These are phyloP conservation scores for Marasmius oreades DNA, from an alignment of 1,284 basidiomycete species.

Conservation along the genomic window DNA sequence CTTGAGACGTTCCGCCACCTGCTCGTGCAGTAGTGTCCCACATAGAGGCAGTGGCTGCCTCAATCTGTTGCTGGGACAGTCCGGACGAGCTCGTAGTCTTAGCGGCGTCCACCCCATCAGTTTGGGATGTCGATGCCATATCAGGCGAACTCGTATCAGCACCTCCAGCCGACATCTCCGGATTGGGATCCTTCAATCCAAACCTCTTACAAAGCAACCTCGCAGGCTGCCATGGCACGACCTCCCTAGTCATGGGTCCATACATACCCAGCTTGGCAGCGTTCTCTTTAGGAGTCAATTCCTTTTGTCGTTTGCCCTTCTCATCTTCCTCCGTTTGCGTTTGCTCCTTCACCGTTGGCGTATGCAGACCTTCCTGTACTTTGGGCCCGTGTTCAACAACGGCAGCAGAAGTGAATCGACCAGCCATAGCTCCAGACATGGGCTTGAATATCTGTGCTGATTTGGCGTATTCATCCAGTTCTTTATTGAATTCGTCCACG, in stretches of 20 bases:
- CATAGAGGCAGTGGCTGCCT: conserved; percentile 6
- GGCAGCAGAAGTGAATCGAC: conserved; percentile 81
- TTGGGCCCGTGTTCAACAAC: conserved; percentile 62
- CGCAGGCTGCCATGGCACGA: conserved; percentile 74
- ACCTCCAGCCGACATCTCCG: conserved; percentile 19
- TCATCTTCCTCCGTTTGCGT: conserved; percentile 44
- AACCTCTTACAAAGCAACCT: conserved; percentile 92
- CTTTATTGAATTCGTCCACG: conserved; percentile 72
- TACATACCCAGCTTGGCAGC: conserved; percentile 88
- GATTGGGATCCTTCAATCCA: conserved; percentile 83
- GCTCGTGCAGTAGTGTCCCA: conserved; percentile 15
- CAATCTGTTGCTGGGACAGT: conserved; percentile 14
- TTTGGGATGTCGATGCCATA: background rate
- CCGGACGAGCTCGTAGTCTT: conserved; percentile 20
- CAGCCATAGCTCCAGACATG: conserved; percentile 89
- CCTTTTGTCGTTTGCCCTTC: conserved; percentile 35
- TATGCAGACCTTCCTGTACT: conserved; percentile 72
- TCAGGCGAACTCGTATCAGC: background rate
- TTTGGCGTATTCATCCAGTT: conserved; percentile 84
- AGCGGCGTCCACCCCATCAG: conserved; percentile 16
- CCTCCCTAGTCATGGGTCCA: conserved; percentile 79
- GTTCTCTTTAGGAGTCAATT: conserved; percentile 70
- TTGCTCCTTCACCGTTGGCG: conserved; percentile 48
- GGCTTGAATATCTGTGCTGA: conserved; percentile 91
- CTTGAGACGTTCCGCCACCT: conserved; percentile 17